These are phyloP conservation scores for Parasarocladium wereldwijsianum DNA, from an alignment of 2,329 filamentous ascomycete species.

Conservation along the genomic window DNA sequence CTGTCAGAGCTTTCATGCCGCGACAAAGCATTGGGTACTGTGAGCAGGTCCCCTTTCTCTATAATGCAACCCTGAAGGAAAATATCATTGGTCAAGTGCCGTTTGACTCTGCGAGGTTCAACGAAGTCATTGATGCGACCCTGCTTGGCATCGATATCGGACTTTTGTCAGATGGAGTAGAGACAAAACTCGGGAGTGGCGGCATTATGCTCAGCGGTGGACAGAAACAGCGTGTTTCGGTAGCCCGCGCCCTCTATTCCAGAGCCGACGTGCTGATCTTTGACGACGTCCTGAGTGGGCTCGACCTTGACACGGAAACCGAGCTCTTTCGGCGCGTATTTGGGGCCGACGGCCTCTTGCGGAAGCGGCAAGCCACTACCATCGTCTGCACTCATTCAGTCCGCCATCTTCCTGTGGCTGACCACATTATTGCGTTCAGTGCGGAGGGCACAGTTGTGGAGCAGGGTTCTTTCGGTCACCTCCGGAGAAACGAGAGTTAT, in stretches of 20 bases:
- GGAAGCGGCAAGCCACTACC: constrained; percentile 21
- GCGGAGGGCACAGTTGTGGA: constrained; percentile 25
- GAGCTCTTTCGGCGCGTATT: constrained; percentile 28
- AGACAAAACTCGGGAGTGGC: constrained; percentile 23
- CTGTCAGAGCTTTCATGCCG: constrained; percentile 1
- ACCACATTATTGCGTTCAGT: constrained; percentile 32
- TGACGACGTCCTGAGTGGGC: constrained; percentile 28
- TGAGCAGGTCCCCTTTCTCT: constrained; percentile 17
- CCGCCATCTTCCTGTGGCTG: constrained; percentile 18
- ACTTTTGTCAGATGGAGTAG: constrained; percentile 18
- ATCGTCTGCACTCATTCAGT: constrained; percentile 23
- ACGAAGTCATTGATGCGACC: constrained; percentile 18
- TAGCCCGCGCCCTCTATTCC: constrained; percentile 31
- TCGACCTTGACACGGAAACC: constrained; percentile 28
- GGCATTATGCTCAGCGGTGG: constrained; percentile 28
- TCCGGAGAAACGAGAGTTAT: constrained; percentile 20
- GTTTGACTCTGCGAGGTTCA: constrained; percentile 17
- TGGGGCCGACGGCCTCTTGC: constrained; percentile 23
- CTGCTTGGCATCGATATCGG: constrained; percentile 17
- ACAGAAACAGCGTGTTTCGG: constrained; percentile 19
- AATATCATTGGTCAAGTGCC: constrained; percentile 21
- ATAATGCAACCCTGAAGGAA: constrained; percentile 19
- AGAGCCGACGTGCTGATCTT: constrained; percentile 23
- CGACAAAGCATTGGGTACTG: constrained; percentile 14
- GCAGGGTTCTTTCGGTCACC: constrained; percentile 17